These are phyloP conservation scores for Themeda triandra DNA, from an alignment of 176 grass and related monocot genomes.

Conservation along the genomic window DNA sequence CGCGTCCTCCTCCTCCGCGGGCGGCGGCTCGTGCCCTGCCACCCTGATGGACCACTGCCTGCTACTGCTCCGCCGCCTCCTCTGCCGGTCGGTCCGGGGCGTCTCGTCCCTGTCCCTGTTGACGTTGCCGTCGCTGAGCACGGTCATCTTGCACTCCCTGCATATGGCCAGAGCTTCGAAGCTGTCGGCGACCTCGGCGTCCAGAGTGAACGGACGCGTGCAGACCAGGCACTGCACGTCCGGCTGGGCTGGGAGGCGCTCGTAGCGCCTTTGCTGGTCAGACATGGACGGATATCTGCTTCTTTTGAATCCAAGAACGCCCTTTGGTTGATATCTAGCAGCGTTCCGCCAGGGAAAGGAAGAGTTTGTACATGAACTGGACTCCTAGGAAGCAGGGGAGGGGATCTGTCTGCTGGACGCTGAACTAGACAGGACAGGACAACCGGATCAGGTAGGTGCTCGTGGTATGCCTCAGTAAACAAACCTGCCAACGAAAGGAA, in stretches of 20 bases:
- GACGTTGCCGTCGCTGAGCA: conserved; percentile 23
- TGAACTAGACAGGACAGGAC: not conserved
- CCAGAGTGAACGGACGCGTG: conserved; percentile 64
- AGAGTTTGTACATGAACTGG: not conserved
- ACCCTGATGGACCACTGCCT: conserved; percentile 8
- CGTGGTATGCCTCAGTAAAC: not conserved
- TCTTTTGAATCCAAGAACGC: not conserved
- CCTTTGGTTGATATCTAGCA: not conserved
- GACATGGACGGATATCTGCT: conserved; percentile 24
- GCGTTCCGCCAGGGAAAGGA: not conserved
- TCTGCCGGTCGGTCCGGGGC: conserved; percentile 22
- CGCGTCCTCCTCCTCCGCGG: conserved; percentile 29
- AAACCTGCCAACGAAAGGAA: conserved; percentile 23
- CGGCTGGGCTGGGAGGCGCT: not conserved
- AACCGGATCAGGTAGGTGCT: not conserved
- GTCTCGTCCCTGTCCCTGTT: conserved; percentile 22
- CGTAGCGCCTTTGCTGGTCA: conserved; percentile 1
- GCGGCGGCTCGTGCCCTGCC: conserved; percentile 26
- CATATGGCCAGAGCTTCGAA: conserved; percentile 88
- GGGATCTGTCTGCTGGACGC: not conserved
- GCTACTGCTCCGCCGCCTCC: conserved; percentile 1
- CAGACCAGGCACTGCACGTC: conserved; percentile 77
- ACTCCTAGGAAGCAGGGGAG: not conserved
- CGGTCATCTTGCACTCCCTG: conserved; percentile 57
- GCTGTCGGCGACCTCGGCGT: conserved; percentile 55